phyloP scores from a whole-genome alignment of 495 filamentous ascomycete genomes.

The Filosporella fistucella region DNA sequence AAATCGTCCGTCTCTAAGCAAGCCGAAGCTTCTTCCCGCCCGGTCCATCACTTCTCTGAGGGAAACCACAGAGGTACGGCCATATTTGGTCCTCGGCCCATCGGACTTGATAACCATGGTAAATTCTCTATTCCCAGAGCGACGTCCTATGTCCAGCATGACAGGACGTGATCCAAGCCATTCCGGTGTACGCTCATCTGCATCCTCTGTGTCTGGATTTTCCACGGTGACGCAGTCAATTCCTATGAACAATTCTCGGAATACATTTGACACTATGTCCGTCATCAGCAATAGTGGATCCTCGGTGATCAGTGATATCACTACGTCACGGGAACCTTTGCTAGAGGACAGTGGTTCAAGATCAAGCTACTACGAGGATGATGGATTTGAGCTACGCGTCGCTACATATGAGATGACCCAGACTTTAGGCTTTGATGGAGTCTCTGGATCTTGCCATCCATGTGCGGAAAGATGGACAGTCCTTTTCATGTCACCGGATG shows the following conservation, averaged over 20 bases:
- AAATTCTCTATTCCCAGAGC: slow-evolving; percentile 66
- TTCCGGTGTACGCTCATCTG: slow-evolving; percentile 52
- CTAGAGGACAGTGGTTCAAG: slow-evolving; percentile 39
- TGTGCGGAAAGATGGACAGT: slow-evolving; percentile 72
- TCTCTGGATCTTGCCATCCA: slow-evolving; percentile 61
- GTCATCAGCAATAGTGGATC: slow-evolving; percentile 63
- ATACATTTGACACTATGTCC: slow-evolving; percentile 51
- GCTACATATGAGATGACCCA: slow-evolving; percentile 64
- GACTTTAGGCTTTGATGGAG: slow-evolving; percentile 52
- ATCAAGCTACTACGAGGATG: slow-evolving; percentile 47
- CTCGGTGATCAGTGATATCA: slow-evolving; percentile 65
- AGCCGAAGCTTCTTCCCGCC: slow-evolving; percentile 60
- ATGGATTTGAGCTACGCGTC: slow-evolving; percentile 47
- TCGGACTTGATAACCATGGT: slow-evolving; percentile 66
- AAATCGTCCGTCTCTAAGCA: slow-evolving; percentile 42
- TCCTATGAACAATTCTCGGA: slow-evolving; percentile 29
- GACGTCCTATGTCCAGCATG: slow-evolving; percentile 46
- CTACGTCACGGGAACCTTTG: slow-evolving; percentile 58
- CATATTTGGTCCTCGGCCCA: slow-evolving; percentile 69
- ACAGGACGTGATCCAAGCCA: slow-evolving; percentile 37
- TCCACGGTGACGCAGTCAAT: slow-evolving; percentile 43
- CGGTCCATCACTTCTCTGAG: slow-evolving; percentile 64
- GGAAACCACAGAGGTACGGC: slow-evolving; percentile 66
- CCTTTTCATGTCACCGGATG: slow-evolving; percentile 70
- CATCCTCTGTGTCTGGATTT: slow-evolving; percentile 63